A percentile compares a stretch with the other conserved stretches of the same genome.
Evolutionary conservation across 176 grass and related monocot species (phyloP).

Genomic region (Chloris gayana): DNA sequence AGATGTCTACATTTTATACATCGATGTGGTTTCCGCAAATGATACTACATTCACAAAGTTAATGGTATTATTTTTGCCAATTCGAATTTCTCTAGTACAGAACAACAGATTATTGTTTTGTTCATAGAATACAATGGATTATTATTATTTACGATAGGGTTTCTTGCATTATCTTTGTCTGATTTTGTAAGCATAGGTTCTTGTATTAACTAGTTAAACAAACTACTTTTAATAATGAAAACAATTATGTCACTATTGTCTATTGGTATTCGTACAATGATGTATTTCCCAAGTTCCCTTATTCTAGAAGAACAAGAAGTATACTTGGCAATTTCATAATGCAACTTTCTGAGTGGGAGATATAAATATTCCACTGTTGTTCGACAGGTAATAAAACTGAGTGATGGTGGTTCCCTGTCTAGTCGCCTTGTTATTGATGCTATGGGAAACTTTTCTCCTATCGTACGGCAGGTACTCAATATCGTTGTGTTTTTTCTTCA

Average conservation of each 20-base stretch:
- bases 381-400: conserved; percentile 61
- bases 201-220: conserved; percentile 3
- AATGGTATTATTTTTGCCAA: neutral
- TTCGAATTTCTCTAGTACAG: neutral
- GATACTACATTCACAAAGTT: neutral
- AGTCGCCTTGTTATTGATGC: conserved; percentile 77
- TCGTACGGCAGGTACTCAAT: conserved; percentile 78
- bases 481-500: conserved; percentile 4
- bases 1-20: neutral
- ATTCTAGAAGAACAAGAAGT: neutral
- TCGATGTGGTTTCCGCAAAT: neutral
- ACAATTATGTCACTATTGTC: neutral
- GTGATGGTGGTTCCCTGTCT: conserved; percentile 59
- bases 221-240: neutral
- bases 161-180: neutral
- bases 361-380: conserved; percentile 30
- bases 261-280: neutral
- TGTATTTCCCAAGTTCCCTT: conserved; percentile 7
- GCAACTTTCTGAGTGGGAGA: conserved; percentile 1
- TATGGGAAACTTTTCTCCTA: conserved; percentile 98
- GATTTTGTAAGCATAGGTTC: neutral
- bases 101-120: neutral
- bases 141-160: conserved; percentile 2
- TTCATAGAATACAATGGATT: neutral
- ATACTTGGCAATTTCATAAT: neutral